Conservation (phyloP, 108 stramenopile species). For the Conticribra guillardii region DNA sequence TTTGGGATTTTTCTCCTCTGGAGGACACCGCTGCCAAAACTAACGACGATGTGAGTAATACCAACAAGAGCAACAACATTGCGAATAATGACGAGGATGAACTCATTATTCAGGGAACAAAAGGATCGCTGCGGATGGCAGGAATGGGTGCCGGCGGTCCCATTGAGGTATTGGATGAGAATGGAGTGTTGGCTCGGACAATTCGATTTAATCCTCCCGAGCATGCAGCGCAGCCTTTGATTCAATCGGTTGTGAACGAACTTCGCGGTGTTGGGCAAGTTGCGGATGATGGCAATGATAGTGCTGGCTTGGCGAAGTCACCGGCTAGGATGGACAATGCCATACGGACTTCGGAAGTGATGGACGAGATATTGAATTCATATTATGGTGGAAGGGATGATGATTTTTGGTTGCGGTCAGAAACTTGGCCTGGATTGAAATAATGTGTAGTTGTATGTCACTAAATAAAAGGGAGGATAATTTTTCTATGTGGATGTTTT, state of each 20-base stretch:
- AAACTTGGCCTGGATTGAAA: constrained; percentile 28
- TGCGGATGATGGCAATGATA: not conserved
- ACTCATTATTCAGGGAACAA: constrained; percentile 53
- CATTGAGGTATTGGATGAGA: constrained; percentile 48
- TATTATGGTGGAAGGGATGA: constrained; percentile 69
- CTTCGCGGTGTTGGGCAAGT: constrained; percentile 28
- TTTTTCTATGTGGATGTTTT: too few relatives aligned
- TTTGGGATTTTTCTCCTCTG: constrained; percentile 59
- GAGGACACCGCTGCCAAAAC: constrained; percentile 14
- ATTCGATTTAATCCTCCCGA: constrained; percentile 56
- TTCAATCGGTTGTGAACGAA: constrained; percentile 64
- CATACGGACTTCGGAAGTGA: constrained; percentile 51
- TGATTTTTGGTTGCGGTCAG: constrained; percentile 53
- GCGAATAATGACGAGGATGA: constrained; percentile 40
- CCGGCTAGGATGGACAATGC: constrained; percentile 63
- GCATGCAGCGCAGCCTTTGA: constrained; percentile 62
- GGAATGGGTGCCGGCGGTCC: constrained; percentile 62
- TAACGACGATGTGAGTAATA: too few relatives aligned
- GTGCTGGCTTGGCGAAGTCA: not conserved
- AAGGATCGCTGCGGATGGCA: constrained; percentile 55
- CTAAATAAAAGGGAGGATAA: too few relatives aligned
- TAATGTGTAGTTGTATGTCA: too few relatives aligned
- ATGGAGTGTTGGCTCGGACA: constrained; percentile 31
- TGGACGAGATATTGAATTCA: constrained; percentile 55
- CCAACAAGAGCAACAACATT: too few relatives aligned